Evolutionary conservation across 371 early-diverging fungal species (phyloP).

Genomic region (Mucor racemosus): DNA sequence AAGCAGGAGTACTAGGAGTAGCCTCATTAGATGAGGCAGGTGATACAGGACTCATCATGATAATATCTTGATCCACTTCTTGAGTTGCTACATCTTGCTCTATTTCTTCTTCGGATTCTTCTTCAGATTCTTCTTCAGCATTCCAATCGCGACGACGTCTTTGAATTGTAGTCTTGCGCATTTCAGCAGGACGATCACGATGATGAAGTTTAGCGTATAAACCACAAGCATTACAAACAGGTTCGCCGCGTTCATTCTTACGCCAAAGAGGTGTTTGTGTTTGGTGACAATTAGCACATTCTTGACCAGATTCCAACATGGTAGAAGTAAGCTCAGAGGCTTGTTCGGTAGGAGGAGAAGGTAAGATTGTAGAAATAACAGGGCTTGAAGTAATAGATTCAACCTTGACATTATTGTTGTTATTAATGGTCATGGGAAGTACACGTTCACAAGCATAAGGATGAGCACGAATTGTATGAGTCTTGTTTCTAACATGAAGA

Average conservation of each 20-base stretch:
- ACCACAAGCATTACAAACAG: constrained; percentile 93
- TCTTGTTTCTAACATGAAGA: constrained; percentile 63
- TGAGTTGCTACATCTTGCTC: neutral
- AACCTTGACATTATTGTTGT: neutral
- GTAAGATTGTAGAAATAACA: constrained; percentile 3
- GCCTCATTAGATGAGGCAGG: neutral
- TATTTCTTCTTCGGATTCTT: constrained; percentile 6
- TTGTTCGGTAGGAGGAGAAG: constrained; percentile 14
- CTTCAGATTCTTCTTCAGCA: constrained; percentile 12
- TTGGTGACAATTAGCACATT: constrained; percentile 85
- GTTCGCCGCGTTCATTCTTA: constrained; percentile 79
- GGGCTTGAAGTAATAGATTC: constrained; percentile 10
- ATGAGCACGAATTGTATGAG: constrained; percentile 33
- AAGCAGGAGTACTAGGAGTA: neutral
- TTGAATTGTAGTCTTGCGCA: constrained; percentile 39
- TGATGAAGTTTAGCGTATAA: constrained; percentile 64
- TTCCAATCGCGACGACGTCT: constrained; percentile 38
- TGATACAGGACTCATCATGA: neutral
- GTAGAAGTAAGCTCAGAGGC: neutral
- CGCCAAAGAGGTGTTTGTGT: constrained; percentile 93
- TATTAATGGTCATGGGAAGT: constrained; percentile 16
- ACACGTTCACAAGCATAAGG: constrained; percentile 31
- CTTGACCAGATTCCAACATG: constrained; percentile 14
- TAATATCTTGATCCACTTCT: neutral
- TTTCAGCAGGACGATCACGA: constrained; percentile 35